A percentile compares a stretch with the other conserved stretches of the same genome.
Conservation (phyloP, 495 filamentous ascomycete genomes). For the Aspergillus cristatus region DNA sequence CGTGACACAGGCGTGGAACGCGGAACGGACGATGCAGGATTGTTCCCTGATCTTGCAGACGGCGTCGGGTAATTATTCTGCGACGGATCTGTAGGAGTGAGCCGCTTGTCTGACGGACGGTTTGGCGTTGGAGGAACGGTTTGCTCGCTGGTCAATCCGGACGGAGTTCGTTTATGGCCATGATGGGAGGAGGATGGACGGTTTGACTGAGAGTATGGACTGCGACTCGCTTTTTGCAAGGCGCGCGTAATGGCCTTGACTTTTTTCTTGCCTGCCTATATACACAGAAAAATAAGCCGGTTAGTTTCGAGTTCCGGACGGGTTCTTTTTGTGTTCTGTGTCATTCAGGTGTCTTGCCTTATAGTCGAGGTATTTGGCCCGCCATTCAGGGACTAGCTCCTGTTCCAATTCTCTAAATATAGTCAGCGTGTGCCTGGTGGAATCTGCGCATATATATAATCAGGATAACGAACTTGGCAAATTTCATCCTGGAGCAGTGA, state of each 20-base stretch:
- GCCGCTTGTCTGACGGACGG: slow-evolving; percentile 13
- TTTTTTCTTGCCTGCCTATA: slow-evolving; percentile 72
- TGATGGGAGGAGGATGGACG: no score
- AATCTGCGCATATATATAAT: slow-evolving; percentile 6
- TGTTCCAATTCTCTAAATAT: slow-evolving; percentile 67
- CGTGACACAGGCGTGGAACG: slow-evolving; percentile 19
- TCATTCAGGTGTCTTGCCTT: slow-evolving; percentile 43
- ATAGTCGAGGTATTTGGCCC: slow-evolving; percentile 86
- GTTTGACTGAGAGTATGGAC: slow-evolving; percentile 42
- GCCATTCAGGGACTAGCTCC: slow-evolving; percentile 87
- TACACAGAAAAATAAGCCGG: neutral
- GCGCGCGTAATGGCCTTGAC: slow-evolving; percentile 72
- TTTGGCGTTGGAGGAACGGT: slow-evolving; percentile 4
- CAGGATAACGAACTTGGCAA: slow-evolving; percentile 45
- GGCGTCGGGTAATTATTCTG: slow-evolving; percentile 5
- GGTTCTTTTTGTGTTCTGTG: neutral
- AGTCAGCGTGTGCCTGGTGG: no score
- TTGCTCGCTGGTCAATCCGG: slow-evolving; percentile 3
- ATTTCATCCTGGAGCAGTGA: slow-evolving; percentile 44
- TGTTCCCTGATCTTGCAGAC: slow-evolving; percentile 2
- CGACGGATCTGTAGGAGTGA: slow-evolving; percentile 11
- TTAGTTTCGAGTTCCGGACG: neutral
- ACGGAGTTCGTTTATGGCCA: slow-evolving; percentile 17
- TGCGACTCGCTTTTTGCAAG: slow-evolving; percentile 49
- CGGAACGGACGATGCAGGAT: neutral